Percentiles rank a stretch among this genome's conserved stretches.
Evolutionary conservation across 2,329 filamentous ascomycete genomes (phyloP).

Genomic region (Penicillium sp.): DNA sequence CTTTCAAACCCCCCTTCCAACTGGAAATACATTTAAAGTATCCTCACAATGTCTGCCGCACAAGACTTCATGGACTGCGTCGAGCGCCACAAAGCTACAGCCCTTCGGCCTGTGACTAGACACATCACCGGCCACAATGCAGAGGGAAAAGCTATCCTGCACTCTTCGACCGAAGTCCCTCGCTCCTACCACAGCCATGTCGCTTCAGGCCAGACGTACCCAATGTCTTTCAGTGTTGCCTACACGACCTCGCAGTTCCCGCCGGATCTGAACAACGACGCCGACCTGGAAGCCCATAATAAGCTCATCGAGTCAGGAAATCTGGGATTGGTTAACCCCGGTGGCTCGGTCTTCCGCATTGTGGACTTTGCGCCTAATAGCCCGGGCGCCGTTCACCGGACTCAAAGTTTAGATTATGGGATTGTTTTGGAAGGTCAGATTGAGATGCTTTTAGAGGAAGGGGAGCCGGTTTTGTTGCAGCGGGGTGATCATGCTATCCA

Average conservation of each 20-base stretch:
- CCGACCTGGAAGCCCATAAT: conserved; percentile 37
- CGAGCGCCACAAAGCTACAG: conserved; percentile 21
- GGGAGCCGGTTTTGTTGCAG: conserved; percentile 48
- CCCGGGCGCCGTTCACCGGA: conserved; percentile 50
- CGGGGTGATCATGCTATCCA: conserved; percentile 59
- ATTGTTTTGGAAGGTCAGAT: conserved; percentile 57
- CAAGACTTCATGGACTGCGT: neutral
- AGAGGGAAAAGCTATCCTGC: conserved; percentile 38
- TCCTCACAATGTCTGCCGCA: conserved; percentile 20
- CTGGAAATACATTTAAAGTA: neutral
- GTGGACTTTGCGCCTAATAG: conserved; percentile 52
- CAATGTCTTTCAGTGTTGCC: conserved; percentile 42
- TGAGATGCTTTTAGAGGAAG: conserved; percentile 55
- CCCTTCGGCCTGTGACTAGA: conserved; percentile 29
- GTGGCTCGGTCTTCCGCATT: conserved; percentile 48
- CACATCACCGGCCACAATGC: conserved; percentile 42
- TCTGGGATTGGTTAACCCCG: conserved; percentile 39
- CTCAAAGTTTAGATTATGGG: conserved; percentile 57
- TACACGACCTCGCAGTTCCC: conserved; percentile 44
- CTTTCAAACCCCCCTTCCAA: neutral
- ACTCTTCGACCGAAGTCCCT: conserved; percentile 21
- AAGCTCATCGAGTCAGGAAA: conserved; percentile 23
- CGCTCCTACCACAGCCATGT: conserved; percentile 25
- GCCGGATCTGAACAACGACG: conserved; percentile 35
- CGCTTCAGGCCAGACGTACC: conserved; percentile 26